phyloP scores from a whole-genome alignment of 768 basidiomycete species.

The Auricularia cornea region DNA sequence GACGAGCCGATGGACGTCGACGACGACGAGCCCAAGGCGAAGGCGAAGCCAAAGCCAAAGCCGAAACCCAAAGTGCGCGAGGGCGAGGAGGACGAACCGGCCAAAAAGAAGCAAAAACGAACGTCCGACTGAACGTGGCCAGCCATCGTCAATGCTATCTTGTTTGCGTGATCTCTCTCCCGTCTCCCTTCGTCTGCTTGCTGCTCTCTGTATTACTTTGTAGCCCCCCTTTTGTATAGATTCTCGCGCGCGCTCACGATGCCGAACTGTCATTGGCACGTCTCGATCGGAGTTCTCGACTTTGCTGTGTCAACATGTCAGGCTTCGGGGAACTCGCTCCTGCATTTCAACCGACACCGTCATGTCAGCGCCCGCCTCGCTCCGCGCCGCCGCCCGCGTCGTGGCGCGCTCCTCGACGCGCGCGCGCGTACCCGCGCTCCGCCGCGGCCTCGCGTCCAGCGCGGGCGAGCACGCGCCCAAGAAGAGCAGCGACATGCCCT shows the following conservation, averaged over 20 bases:
- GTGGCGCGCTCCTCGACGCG: background rate
- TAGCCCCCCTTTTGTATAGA: too few relatives aligned
- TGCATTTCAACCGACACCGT: too few relatives aligned
- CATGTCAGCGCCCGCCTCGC: too few relatives aligned
- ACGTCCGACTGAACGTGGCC: background rate
- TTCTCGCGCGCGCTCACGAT: too few relatives aligned
- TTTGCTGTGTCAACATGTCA: too few relatives aligned
- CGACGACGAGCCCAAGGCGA: background rate
- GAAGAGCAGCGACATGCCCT: background rate
- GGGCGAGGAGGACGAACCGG: constrained; percentile 30
- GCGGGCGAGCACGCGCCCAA: background rate
- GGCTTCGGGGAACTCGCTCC: too few relatives aligned
- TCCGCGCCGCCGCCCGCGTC: too few relatives aligned
- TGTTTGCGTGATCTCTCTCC: background rate
- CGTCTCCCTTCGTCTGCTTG: too few relatives aligned
- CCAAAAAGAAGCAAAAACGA: constrained; percentile 19
- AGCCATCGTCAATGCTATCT: background rate
- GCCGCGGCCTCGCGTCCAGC: background rate
- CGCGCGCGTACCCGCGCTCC: background rate
- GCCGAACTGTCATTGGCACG: too few relatives aligned
- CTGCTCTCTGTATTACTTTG: too few relatives aligned
- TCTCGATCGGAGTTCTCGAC: too few relatives aligned
- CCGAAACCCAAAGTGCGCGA: constrained; percentile 38
- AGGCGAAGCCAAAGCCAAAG: constrained; percentile 34
- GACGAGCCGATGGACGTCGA: constrained; percentile 1